Percentiles rank a stretch among this genome's conserved stretches.
Evolutionary conservation across 2,329 filamentous ascomycete genomes (phyloP).

Genomic region (Orbilia quercus): DNA sequence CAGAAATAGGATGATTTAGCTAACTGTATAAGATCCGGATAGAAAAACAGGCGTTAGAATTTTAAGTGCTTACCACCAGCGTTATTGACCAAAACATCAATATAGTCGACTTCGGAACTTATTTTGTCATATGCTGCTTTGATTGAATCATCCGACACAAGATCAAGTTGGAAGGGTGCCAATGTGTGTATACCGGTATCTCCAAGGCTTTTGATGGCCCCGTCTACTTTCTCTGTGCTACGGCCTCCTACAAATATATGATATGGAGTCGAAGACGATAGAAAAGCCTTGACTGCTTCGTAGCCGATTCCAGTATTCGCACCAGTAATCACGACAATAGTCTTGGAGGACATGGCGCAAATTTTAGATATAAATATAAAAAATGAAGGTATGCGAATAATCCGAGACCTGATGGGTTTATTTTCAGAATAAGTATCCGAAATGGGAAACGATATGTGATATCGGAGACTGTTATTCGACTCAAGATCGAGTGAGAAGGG

Average conservation of each 20-base stretch:
- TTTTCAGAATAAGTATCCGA: too few species aligned
- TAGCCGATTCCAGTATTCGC: slow-evolving; percentile 73
- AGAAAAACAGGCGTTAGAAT: neutral
- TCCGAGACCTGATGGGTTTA: too few species aligned
- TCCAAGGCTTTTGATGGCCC: slow-evolving; percentile 64
- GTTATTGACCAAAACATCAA: slow-evolving; percentile 63
- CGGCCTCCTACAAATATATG: slow-evolving; percentile 70
- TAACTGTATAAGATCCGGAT: neutral
- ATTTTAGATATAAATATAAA: neutral
- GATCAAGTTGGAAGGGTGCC: slow-evolving; percentile 59
- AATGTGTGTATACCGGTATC: slow-evolving; percentile 45
- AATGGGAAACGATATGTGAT: too few species aligned
- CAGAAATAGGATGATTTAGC: neutral
- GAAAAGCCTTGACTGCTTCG: slow-evolving; percentile 70
- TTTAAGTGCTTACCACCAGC: slow-evolving; percentile 56
- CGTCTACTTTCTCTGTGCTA: slow-evolving; percentile 67
- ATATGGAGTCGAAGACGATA: slow-evolving; percentile 66
- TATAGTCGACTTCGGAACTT: slow-evolving; percentile 58
- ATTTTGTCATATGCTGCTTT: slow-evolving; percentile 60
- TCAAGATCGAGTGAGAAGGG: too few species aligned
- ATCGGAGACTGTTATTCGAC: too few species aligned
- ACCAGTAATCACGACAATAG: slow-evolving; percentile 71
- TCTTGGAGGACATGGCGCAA: slow-evolving; percentile 32
- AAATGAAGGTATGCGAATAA: neutral
- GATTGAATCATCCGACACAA: slow-evolving; percentile 62